A percentile compares a stretch with the other conserved stretches of the same genome.
Conservation (phyloP, 306 rosid species). For the Canavalia ensiformis region DNA sequence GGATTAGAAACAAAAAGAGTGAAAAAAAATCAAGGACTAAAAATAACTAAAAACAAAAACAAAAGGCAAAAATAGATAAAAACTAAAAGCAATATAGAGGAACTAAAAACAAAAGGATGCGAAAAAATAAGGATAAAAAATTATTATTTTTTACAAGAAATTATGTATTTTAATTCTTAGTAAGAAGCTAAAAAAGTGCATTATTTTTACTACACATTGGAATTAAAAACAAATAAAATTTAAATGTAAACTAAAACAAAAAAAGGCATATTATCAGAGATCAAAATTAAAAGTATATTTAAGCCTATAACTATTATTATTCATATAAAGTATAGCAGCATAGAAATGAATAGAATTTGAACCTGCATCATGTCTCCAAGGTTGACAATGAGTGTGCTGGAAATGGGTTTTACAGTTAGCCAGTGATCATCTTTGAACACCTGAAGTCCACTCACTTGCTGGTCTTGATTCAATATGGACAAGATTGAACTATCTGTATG, state of each 20-base stretch:
- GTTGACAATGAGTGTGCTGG: constrained; percentile 57
- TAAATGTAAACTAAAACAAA: background rate
- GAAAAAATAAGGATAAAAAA: too few relatives aligned
- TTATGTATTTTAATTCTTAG: background rate
- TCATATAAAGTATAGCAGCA: background rate
- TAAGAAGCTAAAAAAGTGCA: background rate
- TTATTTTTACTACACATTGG: background rate
- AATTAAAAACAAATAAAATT: background rate
- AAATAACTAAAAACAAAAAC: too few relatives aligned
- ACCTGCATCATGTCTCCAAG: constrained; percentile 61
- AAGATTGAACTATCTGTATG: constrained; percentile 73
- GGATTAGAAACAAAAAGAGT: too few relatives aligned
- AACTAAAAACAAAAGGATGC: too few relatives aligned
- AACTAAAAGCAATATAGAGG: too few relatives aligned
- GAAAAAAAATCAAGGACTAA: too few relatives aligned
- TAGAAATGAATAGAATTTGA: background rate
- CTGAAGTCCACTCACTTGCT: constrained; percentile 66
- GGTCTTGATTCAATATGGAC: constrained; percentile 50
- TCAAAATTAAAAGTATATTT: too few relatives aligned
- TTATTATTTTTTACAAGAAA: background rate
- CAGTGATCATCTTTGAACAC: constrained; percentile 66
- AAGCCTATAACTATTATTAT: background rate
- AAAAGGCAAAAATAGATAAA: too few relatives aligned
- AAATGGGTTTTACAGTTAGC: constrained; percentile 61
- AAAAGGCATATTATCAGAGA: too few relatives aligned